A percentile compares a stretch with the other conserved stretches of the same genome.
phyloP scores from a whole-genome alignment of 176 grass and related monocot genomes.

The Rhynchospora breviuscula region DNA sequence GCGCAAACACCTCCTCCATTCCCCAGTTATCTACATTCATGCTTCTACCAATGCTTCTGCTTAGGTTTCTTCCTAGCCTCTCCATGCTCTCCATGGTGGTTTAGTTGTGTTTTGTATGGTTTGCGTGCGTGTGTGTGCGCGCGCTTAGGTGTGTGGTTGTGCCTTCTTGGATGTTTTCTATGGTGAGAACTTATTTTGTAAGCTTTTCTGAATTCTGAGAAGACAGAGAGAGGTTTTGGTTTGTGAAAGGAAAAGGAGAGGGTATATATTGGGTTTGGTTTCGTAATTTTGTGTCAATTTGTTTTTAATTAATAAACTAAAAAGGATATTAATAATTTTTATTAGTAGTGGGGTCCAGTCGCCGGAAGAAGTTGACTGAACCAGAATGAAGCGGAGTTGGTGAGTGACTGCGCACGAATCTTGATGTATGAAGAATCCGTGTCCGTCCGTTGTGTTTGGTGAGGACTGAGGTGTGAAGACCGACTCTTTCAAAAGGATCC shows the following conservation, averaged over 20 bases:
- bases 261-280: not conserved
- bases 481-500: not conserved
- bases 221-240: not conserved
- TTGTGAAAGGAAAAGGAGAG: not conserved
- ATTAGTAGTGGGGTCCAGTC: not conserved
- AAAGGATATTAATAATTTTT: too few relatives aligned
- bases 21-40: conserved; percentile 88
- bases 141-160: not conserved
- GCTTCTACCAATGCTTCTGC: conserved; percentile 60
- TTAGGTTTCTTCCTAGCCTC: conserved; percentile 59
- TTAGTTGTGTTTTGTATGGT: not conserved
- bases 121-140: not conserved
- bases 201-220: not conserved
- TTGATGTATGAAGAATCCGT: not conserved
- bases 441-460: not conserved
- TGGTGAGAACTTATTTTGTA: not conserved
- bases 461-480: not conserved
- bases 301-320: not conserved
- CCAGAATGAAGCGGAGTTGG: not conserved
- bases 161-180: not conserved
- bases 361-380: not conserved
- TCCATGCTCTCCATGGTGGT: conserved; percentile 35
- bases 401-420: conserved; percentile 13
- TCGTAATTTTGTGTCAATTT: not conserved
- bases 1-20: conserved; percentile 65